A percentile compares a stretch with the other conserved stretches of the same genome.
Evolutionary conservation across 371 early-diverging fungal species (phyloP).

Genomic region (Mortierella sp.): DNA sequence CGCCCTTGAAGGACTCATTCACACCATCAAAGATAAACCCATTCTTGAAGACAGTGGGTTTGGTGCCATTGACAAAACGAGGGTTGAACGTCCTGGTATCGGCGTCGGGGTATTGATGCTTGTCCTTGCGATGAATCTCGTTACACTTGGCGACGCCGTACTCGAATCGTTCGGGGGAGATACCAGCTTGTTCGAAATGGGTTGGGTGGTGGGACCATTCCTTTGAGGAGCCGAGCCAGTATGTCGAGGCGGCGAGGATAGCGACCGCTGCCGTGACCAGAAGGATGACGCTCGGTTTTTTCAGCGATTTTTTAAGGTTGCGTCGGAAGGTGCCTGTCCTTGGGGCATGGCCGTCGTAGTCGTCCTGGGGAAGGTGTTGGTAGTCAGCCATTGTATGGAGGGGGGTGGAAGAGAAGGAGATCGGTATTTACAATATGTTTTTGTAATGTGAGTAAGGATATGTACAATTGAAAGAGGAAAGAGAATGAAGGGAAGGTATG

Average conservation of each 20-base stretch:
- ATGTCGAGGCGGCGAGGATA: conserved; percentile 22
- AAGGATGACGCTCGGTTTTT: conserved; percentile 18
- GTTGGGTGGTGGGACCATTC: conserved; percentile 26
- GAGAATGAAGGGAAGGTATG: background rate
- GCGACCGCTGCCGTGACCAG: conserved; percentile 24
- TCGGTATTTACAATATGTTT: background rate
- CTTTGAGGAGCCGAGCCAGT: conserved; percentile 27
- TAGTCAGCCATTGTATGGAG: conserved; percentile 30
- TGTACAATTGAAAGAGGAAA: background rate
- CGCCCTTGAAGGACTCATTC: conserved; percentile 56
- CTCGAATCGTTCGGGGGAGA: conserved; percentile 60
- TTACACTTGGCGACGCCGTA: conserved; percentile 63
- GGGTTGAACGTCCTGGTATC: conserved; percentile 59
- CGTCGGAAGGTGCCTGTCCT: background rate
- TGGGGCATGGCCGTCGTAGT: conserved; percentile 11
- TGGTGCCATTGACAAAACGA: conserved; percentile 45
- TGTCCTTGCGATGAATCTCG: conserved; percentile 35
- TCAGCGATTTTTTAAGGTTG: background rate
- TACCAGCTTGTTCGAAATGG: conserved; percentile 52
- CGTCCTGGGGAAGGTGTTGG: conserved; percentile 33
- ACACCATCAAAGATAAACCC: conserved; percentile 69
- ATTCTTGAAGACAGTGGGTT: conserved; percentile 62
- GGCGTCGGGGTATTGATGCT: conserved; percentile 39
- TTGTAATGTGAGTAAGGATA: background rate
- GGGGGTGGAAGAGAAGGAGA: background rate